Base-by-base conservation (phyloP, 148 eudicot species). In the Silene conica region DNA sequence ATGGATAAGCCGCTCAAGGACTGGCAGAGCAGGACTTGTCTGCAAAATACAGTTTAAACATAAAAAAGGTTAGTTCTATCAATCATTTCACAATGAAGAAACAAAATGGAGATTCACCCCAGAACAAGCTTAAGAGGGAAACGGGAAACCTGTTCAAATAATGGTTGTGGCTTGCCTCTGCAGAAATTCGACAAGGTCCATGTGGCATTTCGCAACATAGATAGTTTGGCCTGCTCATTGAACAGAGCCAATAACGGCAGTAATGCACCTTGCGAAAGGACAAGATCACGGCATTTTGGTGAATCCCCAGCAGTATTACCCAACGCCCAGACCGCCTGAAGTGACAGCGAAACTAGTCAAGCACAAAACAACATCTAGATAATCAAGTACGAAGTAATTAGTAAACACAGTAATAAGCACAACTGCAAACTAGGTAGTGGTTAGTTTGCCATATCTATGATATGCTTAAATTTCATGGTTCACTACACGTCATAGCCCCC, bases 171-270 rank as follows among this genome's bases (percentile, higher is more conserved):
- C 83, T 90, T 92, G 81, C 97, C 97, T 80, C 97, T 82, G 73
- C 97, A 92, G 73, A 92, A 90, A 80, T 92, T 92, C 75, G 97
- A 92, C 80, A 92, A 79, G 61, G 97, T 88, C 97, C 97, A 92
- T 9, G 96, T 90, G 18, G 97, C 97, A 78, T 90, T 92, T 67
- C 92, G 83, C 76, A 92, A 71, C 95, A 92, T 90, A 57, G 97
- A 90, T 28, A 92, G 82, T 80, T 90, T 90, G 68, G 92, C 91
- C 76, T 83, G 81, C 77, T 92, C 95, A 68, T 83, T 84, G 71
- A 92, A 89, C 70, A 88, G 97, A 19, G 86, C 91, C 76, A 90
- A 60, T 78, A 92, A 78, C 48, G 92, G 95, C 77, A 77, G 8
- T 63, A 92, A 68, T 9, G 95, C 97, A 63, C 97, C 97, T 70